Base-by-base conservation (phyloP, 768 basidiomycete genomes). In the Agaricus bisporus region DNA sequence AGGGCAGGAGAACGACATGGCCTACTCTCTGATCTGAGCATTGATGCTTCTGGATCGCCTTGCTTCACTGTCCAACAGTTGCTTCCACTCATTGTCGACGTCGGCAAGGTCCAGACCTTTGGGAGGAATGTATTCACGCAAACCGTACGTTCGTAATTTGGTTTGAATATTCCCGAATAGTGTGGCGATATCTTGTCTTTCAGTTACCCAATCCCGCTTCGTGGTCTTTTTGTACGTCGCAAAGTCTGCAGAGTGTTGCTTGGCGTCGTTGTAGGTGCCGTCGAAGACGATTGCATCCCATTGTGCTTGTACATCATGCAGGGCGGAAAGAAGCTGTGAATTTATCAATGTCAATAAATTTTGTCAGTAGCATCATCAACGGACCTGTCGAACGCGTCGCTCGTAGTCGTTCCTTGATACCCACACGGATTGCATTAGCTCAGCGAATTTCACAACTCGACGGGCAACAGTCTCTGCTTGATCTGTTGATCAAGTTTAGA, bases 381-480 rank as follows among this genome's bases (percentile, higher is more conserved):
- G 36, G 61, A 92, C 90, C 38, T 81, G 72, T 46, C 80, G 77
- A 48, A 87, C 85, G 32, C 95, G 88, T 17, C 87, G 80, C 65
- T 98, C 95, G 63, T 98, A 99, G 66, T 98, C 95, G 61, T 94
- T 95, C 58, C 81, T 78, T 46, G 83, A 85, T 2, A 83, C 64
- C 92, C 94, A 94, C 9, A 94, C 85, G 3, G 88, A 91, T 61
- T 89, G 91, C 88, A 97, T 92, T 49, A 95, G 80, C 59, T 97
- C 92, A 0, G 92, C 93, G 63, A 98, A 98, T 65, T 95, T 95
- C 66, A 92, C 92, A 0, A 98, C 91, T 9, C 95, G 79, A 48
- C 95, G 82, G 1, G 93, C 88, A 17, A 93, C 93, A 0, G 93
- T 97, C 67, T 98, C 92, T 4, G 91, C 88, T 68, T 97, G 95